These are phyloP conservation scores for Aspergillus taichungensis DNA, from an alignment of 495 filamentous ascomycete genomes.

Conservation along the genomic window DNA sequence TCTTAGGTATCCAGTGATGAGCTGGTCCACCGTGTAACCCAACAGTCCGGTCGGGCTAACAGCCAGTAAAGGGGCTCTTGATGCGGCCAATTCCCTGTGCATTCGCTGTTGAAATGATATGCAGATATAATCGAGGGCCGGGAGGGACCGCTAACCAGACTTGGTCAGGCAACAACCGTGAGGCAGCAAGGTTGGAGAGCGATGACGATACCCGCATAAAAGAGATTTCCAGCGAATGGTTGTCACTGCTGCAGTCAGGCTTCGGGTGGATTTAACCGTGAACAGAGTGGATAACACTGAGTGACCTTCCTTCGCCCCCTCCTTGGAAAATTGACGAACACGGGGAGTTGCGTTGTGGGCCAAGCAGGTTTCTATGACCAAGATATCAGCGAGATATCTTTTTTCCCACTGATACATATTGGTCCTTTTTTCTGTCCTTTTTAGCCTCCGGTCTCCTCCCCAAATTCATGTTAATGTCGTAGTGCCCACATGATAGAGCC, in stretches of 20 bases:
- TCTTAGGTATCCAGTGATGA: background rate
- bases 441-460: background rate
- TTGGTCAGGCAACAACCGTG: conserved; percentile 13
- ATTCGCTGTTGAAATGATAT: conserved; percentile 1
- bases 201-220: conserved; percentile 11
- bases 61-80: conserved; percentile 2
- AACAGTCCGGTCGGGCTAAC: conserved; percentile 11
- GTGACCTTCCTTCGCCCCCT: conserved; percentile 11
- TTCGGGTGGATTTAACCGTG: conserved; percentile 14
- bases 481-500: no score
- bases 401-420: background rate
- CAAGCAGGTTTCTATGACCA: background rate
- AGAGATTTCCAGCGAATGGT: background rate
- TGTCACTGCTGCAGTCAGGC: conserved; percentile 8
- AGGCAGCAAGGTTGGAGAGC: conserved; percentile 12
- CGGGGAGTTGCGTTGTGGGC: conserved; percentile 2
- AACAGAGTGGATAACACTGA: conserved; percentile 9
- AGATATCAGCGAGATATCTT: background rate
- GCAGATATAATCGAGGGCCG: background rate
- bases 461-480: no score
- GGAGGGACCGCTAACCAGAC: conserved; percentile 1
- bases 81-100: conserved; percentile 4
- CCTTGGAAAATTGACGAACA: conserved; percentile 2
- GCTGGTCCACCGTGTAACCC: conserved; percentile 16
- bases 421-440: conserved; percentile 1